Evolutionary conservation across 106 monocot genomes (phyloP), one percentile per base, ranked within the genome.

Genomic region (Phalaenopsis equestris): DNA sequence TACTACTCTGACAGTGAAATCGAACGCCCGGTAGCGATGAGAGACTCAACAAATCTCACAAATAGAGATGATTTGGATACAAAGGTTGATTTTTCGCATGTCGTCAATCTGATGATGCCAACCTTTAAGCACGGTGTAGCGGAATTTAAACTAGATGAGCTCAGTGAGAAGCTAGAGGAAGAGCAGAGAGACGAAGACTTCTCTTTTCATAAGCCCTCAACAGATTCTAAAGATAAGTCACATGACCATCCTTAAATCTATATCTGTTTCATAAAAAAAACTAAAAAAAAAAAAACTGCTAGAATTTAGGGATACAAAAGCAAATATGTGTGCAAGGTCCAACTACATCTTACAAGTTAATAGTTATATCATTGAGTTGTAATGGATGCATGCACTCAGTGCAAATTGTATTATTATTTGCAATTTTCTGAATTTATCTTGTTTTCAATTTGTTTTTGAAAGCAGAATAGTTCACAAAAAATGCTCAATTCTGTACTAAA

Each of bases 1-100:
- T 76, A 76, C 75, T 65, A 55, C 61, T 84, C 87, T 0, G 87
- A 85, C 73, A 52, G 18, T 12, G 87, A 86, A 6, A 57, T 72
- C 2, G 82, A 80, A 6, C 78, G 78, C 41, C 38, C 72, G 8
- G 84, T 78, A 70, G 15, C 21, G 14, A 75, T 77, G 0, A 68
- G 73, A 7, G 10, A 16, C 12, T 57, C 72, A 0, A 55, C 30
- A 6, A 17, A 49, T 76, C 52, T 49, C 49, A 12, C 42, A 5
- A 18, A 1, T 43, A 9, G 39, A 12, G 18, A 74, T 18, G 5
- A 15, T 5, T 23, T 49, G 46, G 2, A 47, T 7, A 2, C 49
- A 14, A 30, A 76, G 21, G 30, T 18, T 15, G 76, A 76, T 15
- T 49, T 4, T 24, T 55, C 47, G 3, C 19, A 67, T 55, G 64